phyloP scores from a whole-genome alignment of 495 filamentous ascomycete genomes.

The Cercophora newfieldiana region DNA sequence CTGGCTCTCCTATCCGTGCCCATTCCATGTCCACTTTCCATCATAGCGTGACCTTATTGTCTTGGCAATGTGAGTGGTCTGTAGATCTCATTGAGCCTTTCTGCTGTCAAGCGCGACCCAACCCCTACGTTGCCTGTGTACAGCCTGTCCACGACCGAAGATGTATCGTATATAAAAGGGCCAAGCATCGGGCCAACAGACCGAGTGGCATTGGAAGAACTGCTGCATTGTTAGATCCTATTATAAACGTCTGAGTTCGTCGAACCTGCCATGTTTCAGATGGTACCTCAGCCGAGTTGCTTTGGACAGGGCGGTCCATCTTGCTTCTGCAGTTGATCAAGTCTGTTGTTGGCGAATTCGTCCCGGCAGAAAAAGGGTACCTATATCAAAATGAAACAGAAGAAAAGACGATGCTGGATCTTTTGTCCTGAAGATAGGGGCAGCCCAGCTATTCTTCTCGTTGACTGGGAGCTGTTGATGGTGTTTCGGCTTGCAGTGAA shows the following conservation, averaged over 20 bases:
- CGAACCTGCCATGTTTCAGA: background rate
- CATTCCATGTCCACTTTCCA: too few species aligned
- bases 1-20: too few species aligned
- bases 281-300: too few species aligned
- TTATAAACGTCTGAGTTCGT: background rate
- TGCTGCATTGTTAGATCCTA: background rate
- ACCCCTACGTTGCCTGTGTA: background rate
- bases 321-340: background rate
- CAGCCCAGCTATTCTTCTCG: too few species aligned
- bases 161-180: slow-evolving; percentile 8
- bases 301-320: too few species aligned
- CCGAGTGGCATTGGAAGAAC: background rate
- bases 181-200: slow-evolving; percentile 8
- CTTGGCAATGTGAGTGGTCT: slow-evolving; percentile 3
- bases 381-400: too few species aligned
- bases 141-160: slow-evolving; percentile 8
- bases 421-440: too few species aligned
- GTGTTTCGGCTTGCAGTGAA: too few species aligned
- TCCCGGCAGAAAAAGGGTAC: too few species aligned
- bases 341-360: background rate
- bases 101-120: background rate
- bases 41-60: too few species aligned
- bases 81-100: slow-evolving; percentile 10
- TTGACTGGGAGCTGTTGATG: too few species aligned
- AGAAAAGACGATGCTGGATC: too few species aligned